Percentiles rank a stretch among this genome's conserved stretches.
Evolutionary conservation across 140 eudicot genomes (phyloP).

Genomic region (Senecio squalidus): DNA sequence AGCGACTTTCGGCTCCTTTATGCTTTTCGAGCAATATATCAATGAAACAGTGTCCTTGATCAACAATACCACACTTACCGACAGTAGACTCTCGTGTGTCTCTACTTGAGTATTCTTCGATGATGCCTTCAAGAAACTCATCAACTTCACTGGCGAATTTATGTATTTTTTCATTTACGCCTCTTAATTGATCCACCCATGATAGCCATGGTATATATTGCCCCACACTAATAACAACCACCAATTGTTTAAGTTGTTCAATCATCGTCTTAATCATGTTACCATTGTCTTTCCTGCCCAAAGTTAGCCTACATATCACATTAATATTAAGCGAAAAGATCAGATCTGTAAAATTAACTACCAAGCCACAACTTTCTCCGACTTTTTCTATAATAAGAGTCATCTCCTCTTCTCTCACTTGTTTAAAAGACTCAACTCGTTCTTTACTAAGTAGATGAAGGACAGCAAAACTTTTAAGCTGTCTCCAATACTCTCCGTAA

Average conservation of each 20-base stretch:
- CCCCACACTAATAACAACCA: not conserved
- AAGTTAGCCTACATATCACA: slow-evolving; percentile 1
- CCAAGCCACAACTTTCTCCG: slow-evolving; percentile 1
- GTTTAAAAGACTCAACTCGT: slow-evolving; percentile 26
- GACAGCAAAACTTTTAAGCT: slow-evolving; percentile 20
- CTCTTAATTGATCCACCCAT: slow-evolving; percentile 6
- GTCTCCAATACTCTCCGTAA: slow-evolving; percentile 41
- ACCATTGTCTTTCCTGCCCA: slow-evolving; percentile 1
- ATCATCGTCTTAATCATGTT: not conserved
- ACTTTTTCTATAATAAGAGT: slow-evolving; percentile 18
- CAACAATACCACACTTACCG: not conserved
- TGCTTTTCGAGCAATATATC: slow-evolving; percentile 9
- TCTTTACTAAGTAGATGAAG: slow-evolving; percentile 23
- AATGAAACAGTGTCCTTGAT: not conserved
- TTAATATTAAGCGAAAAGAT: not conserved
- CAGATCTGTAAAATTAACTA: slow-evolving; percentile 1
- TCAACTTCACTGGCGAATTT: slow-evolving; percentile 4
- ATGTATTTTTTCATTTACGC: not conserved
- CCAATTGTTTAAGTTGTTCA: not conserved
- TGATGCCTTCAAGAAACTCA: slow-evolving; percentile 6
- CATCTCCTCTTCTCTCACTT: slow-evolving; percentile 27
- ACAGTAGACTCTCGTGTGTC: not conserved
- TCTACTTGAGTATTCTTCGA: not conserved
- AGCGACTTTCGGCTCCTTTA: not conserved
- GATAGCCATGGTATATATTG: slow-evolving; percentile 9